These are phyloP conservation scores for Elaeagnus macrophylla DNA, from an alignment of 306 rosid species.

Conservation along the genomic window DNA sequence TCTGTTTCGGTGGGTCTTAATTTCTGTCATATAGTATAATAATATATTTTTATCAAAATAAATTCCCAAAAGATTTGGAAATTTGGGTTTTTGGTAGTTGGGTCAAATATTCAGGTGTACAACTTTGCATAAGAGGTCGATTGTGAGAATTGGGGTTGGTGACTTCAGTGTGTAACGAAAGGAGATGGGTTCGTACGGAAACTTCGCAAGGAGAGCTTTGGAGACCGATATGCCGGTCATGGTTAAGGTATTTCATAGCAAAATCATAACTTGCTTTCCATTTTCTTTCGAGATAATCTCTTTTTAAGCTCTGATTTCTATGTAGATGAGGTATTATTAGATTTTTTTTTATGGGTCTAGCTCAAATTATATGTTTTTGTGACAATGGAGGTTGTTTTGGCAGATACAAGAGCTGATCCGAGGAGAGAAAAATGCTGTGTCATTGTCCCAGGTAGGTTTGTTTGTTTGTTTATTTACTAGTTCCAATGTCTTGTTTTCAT, in stretches of 20 bases:
- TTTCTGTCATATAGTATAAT: background rate
- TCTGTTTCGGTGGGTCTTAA: background rate
- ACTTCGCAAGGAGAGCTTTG: slow-evolving; percentile 48
- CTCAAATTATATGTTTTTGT: slow-evolving; percentile 1
- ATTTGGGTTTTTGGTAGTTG: slow-evolving; percentile 17
- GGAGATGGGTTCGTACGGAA: slow-evolving; percentile 43
- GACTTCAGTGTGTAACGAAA: slow-evolving; percentile 15
- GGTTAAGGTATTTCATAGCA: slow-evolving; percentile 38
- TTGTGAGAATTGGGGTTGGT: background rate
- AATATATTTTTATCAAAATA: background rate
- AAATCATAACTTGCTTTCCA: slow-evolving; percentile 7
- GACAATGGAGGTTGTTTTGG: slow-evolving; percentile 18
- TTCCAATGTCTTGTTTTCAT: slow-evolving; percentile 13
- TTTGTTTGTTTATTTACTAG: slow-evolving; percentile 6
- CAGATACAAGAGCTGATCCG: slow-evolving; percentile 47
- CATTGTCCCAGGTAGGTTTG: slow-evolving; percentile 48
- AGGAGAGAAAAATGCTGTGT: slow-evolving; percentile 33
- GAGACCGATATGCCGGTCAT: slow-evolving; percentile 52
- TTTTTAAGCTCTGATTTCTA: slow-evolving; percentile 11
- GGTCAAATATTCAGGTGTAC: background rate
- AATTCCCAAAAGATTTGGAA: background rate
- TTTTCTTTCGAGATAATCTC: background rate
- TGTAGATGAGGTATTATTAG: background rate
- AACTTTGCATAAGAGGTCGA: slow-evolving; percentile 3
- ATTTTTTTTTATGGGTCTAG: background rate